Conservation (phyloP, 176 grass and related monocot genomes). For the Neostapfia colusana region DNA sequence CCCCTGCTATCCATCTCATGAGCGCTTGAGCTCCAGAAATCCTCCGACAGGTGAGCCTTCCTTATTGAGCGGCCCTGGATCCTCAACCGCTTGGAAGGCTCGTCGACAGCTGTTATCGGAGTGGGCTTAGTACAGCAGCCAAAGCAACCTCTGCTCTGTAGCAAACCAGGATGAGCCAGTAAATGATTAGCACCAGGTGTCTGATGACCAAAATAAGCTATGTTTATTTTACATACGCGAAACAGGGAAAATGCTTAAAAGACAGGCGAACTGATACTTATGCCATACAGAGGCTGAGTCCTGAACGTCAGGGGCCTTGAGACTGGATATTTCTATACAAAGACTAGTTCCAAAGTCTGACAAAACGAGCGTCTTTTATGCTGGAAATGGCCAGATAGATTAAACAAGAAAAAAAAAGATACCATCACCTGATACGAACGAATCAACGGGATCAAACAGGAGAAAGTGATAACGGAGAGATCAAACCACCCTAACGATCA, state of each 20-base stretch:
- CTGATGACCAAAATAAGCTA: not conserved
- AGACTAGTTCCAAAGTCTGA: constrained; percentile 26
- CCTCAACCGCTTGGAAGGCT: constrained; percentile 84
- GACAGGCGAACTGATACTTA: not conserved
- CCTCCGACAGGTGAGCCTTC: constrained; percentile 60
- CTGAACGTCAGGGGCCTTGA: not conserved
- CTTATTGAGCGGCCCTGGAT: constrained; percentile 68
- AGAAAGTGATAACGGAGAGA: not conserved
- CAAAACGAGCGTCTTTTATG: not conserved
- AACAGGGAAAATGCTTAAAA: not conserved
- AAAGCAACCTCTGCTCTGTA: constrained; percentile 99
- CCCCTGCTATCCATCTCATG: constrained; percentile 77
- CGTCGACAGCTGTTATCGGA: constrained; percentile 72
- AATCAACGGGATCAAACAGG: not conserved
- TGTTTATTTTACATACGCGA: not conserved
- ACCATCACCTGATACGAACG: constrained; percentile 12
- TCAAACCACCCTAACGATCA: not conserved
- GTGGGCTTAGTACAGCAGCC: constrained; percentile 77
- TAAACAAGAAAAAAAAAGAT: constrained; percentile 41
- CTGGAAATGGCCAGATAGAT: not conserved
- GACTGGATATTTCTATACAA: not conserved
- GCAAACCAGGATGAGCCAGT: constrained; percentile 67
- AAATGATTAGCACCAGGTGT: constrained; percentile 47
- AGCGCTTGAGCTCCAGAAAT: constrained; percentile 79
- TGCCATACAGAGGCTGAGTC: not conserved